Evolutionary conservation across 1,284 basidiomycete genomes (phyloP), one percentile per base, ranked within the genome.

Genomic region (Kwoniella shivajii): DNA sequence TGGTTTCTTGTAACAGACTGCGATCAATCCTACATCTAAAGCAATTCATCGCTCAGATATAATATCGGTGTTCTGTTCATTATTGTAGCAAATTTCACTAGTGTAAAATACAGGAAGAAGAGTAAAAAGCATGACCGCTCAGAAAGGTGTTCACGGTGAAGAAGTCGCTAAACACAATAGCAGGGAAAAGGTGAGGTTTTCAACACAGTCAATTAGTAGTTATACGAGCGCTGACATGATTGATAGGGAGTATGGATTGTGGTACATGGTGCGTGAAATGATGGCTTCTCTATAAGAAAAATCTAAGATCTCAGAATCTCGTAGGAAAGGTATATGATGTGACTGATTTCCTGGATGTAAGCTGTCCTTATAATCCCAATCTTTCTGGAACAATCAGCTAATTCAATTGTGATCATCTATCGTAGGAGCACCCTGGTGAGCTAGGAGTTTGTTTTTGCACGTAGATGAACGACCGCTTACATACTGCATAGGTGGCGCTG

Each of bases 231-330:
- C 42, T 54, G 36, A 50, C 13, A 10, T 18, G 14, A 7, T 57
- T 67, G 48, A 2, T 53, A 90, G 65, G 89, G 86, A 61, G 92
- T 90, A 61, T 92, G 90, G 90, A 89, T 93, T 64, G 89, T 92
- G 55, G 86, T 94, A 2, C 90, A 92, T 75, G 89, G 88, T 86
- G 62, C 48, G 81, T 62, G 24, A 53, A 5, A 60, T 38, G 14
- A 26, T n/a, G n/a, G 7, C 22, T 26, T 22, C 20, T 5, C 20
- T n/a, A 39, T n/a, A 16, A 39, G 5, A 20, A n/a, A n/a, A n/a
- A n/a, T n/a, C n/a, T n/a, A n/a, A n/a, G n/a, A n/a, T n/a, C n/a
- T n/a, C n/a, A n/a, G n/a, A n/a, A n/a, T n/a, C n/a, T 42, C 26
- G 30, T 18, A 85, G 84, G 84, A 51, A 82, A 85, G 31, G 85